Percentiles rank a stretch among this genome's conserved stretches.
Evolutionary conservation across 2,329 filamentous ascomycete genomes (phyloP).

Genomic region (Neurospora crassa): DNA sequence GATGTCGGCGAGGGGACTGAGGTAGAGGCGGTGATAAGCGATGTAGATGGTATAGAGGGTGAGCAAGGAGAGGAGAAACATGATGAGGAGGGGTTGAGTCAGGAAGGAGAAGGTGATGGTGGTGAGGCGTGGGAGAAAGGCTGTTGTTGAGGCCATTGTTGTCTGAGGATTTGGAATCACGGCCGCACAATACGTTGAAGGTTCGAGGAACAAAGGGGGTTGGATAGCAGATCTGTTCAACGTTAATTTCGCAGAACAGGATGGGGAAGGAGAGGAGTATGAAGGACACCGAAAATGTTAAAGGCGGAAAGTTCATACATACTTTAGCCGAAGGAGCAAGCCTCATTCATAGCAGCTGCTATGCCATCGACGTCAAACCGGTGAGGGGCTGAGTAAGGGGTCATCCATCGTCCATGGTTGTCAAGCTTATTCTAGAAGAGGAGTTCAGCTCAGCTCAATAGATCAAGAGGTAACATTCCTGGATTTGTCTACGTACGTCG

Average conservation of each 20-base stretch:
- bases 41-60: not conserved
- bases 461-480: not conserved
- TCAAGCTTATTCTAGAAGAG: not conserved
- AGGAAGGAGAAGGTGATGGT: not conserved
- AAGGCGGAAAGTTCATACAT: not conserved
- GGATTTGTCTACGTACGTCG: too few species aligned
- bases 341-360: not conserved
- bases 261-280: not conserved
- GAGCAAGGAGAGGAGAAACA: not conserved
- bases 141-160: not conserved
- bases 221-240: not conserved
- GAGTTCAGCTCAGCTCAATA: not conserved
- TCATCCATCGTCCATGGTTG: not conserved
- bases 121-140: not conserved
- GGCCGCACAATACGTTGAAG: too few species aligned
- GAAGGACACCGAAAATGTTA: not conserved
- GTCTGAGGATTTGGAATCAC: not conserved
- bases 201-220: not conserved
- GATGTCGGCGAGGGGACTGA: slow-evolving; percentile 16
- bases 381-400: not conserved
- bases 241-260: not conserved
- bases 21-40: slow-evolving; percentile 8
- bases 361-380: not conserved
- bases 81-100: not conserved
- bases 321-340: not conserved